Percentiles rank a stretch among this genome's conserved stretches.
Conservation (phyloP, 306 rosid species). For the Gastrolobium villosum region DNA sequence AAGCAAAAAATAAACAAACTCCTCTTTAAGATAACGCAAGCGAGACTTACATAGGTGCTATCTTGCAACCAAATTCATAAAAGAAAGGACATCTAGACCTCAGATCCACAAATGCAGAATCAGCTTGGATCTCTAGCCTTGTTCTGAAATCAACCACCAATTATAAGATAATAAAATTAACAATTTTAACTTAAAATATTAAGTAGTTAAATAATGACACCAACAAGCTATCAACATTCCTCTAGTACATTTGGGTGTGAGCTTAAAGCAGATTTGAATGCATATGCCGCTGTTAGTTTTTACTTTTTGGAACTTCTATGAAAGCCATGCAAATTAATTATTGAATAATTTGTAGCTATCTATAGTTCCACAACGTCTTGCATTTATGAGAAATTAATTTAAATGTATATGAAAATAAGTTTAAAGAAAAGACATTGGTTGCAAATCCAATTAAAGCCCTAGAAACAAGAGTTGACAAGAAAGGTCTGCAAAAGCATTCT, state of each 20-base stretch:
- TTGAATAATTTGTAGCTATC: constrained; percentile 25
- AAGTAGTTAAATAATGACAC: constrained; percentile 29
- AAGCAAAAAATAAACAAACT: constrained; percentile 22
- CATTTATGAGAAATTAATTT: constrained; percentile 27
- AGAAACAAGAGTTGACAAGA: constrained; percentile 3
- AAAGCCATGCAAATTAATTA: constrained; percentile 18
- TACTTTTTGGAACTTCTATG: constrained; percentile 17
- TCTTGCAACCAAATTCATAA: constrained; percentile 97
- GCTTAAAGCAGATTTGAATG: constrained; percentile 26
- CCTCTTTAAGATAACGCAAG: constrained; percentile 1
- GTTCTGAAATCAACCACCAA: constrained; percentile 65
- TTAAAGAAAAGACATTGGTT: constrained; percentile 19
- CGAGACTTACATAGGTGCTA: constrained; percentile 84
- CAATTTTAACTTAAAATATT: constrained; percentile 21
- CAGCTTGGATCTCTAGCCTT: constrained; percentile 92
- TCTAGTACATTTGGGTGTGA: constrained; percentile 28
- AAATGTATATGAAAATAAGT: constrained; percentile 3
- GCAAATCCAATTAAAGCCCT: constrained; percentile 23
- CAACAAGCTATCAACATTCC: constrained; percentile 24
- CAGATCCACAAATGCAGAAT: constrained; percentile 80
- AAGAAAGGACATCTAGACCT: constrained; percentile 85
- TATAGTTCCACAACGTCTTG: constrained; percentile 34
- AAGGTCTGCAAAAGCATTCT: constrained; percentile 15
- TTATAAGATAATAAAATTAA: constrained; percentile 42
- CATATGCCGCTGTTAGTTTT: constrained; percentile 12